These are phyloP conservation scores for Cymbopogon citratus DNA, from an alignment of 176 grass and related monocot species.

Conservation along the genomic window DNA sequence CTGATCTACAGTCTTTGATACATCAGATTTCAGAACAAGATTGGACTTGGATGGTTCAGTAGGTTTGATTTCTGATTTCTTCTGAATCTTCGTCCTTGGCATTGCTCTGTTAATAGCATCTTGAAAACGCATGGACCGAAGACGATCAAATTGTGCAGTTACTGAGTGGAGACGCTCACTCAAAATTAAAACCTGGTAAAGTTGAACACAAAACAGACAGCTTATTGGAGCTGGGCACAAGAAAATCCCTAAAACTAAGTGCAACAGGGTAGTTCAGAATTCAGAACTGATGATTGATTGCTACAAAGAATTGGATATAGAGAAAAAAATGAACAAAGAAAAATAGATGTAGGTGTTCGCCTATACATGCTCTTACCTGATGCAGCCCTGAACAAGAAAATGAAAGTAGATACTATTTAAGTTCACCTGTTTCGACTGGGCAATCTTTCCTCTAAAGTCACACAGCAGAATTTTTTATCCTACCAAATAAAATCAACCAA, in stretches of 20 bases:
- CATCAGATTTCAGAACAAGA: slow-evolving; percentile 46
- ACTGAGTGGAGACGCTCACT: slow-evolving; percentile 80
- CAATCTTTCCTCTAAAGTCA: not conserved
- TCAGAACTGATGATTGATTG: not conserved
- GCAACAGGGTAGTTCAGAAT: not conserved
- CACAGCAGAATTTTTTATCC: not conserved
- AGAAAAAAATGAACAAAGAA: not conserved
- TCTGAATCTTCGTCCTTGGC: slow-evolving; percentile 79
- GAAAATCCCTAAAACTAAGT: not conserved
- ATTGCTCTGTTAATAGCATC: slow-evolving; percentile 78
- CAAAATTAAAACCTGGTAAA: slow-evolving; percentile 83
- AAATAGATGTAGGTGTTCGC: not conserved
- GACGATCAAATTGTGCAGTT: slow-evolving; percentile 74
- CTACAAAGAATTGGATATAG: not conserved
- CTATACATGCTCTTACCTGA: not conserved
- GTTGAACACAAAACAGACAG: not conserved
- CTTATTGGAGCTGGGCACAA: slow-evolving; percentile 18
- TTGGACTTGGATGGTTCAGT: slow-evolving; percentile 33
- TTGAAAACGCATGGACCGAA: slow-evolving; percentile 82
- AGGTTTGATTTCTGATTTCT: slow-evolving; percentile 51
- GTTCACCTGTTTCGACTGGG: not conserved
- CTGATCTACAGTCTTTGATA: slow-evolving; percentile 46
- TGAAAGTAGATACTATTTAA: not conserved
- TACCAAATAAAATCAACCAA: not conserved
- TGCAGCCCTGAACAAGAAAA: not conserved